phyloP scores from a whole-genome alignment of 768 basidiomycete species.

The Pisolithus marmoratus region DNA sequence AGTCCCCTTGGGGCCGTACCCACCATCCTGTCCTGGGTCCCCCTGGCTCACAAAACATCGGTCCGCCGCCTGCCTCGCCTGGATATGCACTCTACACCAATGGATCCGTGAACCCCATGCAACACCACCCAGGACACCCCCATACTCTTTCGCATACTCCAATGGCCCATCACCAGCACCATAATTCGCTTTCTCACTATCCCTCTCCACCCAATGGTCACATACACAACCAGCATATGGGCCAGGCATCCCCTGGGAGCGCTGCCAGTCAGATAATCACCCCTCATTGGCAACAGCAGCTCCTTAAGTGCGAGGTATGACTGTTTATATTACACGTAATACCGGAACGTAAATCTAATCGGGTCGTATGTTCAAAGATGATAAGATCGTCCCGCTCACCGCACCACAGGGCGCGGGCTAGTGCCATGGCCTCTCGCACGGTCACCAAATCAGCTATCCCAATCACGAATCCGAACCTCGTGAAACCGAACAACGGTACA shows the following conservation, averaged over 20 bases:
- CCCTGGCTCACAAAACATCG: conserved; percentile 38
- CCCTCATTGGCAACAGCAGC: conserved; percentile 89
- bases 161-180: conserved; percentile 67
- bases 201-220: conserved; percentile 74
- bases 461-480: conserved; percentile 83
- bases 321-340: conserved; percentile 11
- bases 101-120: conserved; percentile 55
- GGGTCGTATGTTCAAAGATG: conserved; percentile 43
- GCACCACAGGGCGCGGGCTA: conserved; percentile 93
- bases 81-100: conserved; percentile 75
- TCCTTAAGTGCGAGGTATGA: conserved; percentile 88
- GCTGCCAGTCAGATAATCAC: conserved; percentile 59
- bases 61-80: conserved; percentile 65
- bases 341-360: conserved; percentile 16
- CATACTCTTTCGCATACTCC: conserved; percentile 44
- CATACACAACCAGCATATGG: conserved; percentile 52
- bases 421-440: conserved; percentile 87
- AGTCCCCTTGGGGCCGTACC: conserved; percentile 62
- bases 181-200: conserved; percentile 73
- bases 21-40: conserved; percentile 53
- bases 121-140: conserved; percentile 54
- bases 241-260: conserved; percentile 54
- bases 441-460: conserved; percentile 83
- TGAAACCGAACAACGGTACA: conserved; percentile 37
- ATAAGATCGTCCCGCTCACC: conserved; percentile 81